phyloP scores from a whole-genome alignment of 2,329 filamentous ascomycete species.

The Monosporascus sp. region DNA sequence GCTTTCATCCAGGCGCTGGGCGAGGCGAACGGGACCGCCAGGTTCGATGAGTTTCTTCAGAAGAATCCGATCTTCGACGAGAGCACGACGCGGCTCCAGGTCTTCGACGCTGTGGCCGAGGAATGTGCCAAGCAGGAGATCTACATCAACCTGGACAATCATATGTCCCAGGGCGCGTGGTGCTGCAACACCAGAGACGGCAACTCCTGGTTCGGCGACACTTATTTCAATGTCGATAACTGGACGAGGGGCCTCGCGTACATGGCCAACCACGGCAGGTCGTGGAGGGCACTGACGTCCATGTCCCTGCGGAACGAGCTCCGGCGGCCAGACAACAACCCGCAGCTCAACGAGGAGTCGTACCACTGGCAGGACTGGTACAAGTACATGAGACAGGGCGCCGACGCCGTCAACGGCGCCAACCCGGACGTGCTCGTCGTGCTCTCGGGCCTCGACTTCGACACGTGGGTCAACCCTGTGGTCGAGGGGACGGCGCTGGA shows the following conservation, averaged over 20 bases:
- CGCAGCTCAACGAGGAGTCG: slow-evolving; percentile 24
- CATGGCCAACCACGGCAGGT: slow-evolving; percentile 52
- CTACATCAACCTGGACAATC: slow-evolving; percentile 57
- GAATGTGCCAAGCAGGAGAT: slow-evolving; percentile 51
- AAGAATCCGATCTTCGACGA: slow-evolving; percentile 54
- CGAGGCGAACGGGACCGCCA: slow-evolving; percentile 43
- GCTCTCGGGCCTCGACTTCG: slow-evolving; percentile 53
- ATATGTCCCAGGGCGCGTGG: slow-evolving; percentile 54
- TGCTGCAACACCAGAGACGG: slow-evolving; percentile 51
- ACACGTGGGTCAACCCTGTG: slow-evolving; percentile 49
- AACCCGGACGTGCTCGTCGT: slow-evolving; percentile 52
- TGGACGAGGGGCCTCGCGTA: slow-evolving; percentile 56
- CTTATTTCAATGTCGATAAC: slow-evolving; percentile 50
- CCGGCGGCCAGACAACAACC: slow-evolving; percentile 36
- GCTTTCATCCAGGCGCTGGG: slow-evolving; percentile 45
- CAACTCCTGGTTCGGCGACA: slow-evolving; percentile 59
- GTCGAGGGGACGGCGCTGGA: slow-evolving; percentile 42
- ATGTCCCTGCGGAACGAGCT: slow-evolving; percentile 51
- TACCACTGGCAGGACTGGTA: slow-evolving; percentile 58
- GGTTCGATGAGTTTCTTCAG: slow-evolving; percentile 46
- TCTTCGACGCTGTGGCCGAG: slow-evolving; percentile 58
- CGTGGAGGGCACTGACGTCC: slow-evolving; percentile 43
- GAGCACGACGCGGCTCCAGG: slow-evolving; percentile 40
- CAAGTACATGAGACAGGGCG: slow-evolving; percentile 41
- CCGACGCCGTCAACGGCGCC: slow-evolving; percentile 43